These are phyloP conservation scores for Rhynchospora tenuis DNA, from an alignment of 176 grass and related monocot genomes.

Conservation along the genomic window DNA sequence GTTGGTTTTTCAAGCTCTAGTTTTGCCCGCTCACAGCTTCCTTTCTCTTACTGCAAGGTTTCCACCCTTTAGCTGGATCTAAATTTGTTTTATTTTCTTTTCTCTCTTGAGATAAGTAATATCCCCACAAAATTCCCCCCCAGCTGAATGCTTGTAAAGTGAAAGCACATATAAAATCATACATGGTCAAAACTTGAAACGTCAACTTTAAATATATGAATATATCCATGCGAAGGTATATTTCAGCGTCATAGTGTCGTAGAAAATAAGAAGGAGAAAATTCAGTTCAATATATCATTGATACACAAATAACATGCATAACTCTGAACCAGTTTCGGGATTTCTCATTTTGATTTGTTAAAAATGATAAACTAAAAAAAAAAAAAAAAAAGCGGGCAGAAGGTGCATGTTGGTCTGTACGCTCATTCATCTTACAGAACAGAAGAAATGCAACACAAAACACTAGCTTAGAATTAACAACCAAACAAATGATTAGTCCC, in stretches of 20 bases:
- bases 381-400: neutral
- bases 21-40: slow-evolving; percentile 10
- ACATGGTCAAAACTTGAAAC: neutral
- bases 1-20: slow-evolving; percentile 28
- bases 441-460: neutral
- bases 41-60: slow-evolving; percentile 48
- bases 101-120: neutral
- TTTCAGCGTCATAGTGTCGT: neutral
- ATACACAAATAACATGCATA: neutral
- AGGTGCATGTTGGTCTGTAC: neutral
- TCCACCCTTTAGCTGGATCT: neutral
- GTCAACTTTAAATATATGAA: neutral
- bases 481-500: neutral
- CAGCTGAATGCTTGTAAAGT: neutral
- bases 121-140: neutral
- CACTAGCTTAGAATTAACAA: neutral
- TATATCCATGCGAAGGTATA: neutral
- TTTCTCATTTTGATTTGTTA: neutral
- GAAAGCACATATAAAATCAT: neutral
- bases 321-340: neutral
- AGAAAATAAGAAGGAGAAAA: neutral
- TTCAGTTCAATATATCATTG: neutral
- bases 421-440: neutral
- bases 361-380: neutral
- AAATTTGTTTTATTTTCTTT: neutral